Evolutionary conservation across 1,284 basidiomycete species (phyloP), one percentile per base, ranked within the genome.

Genomic region (Ustilago nuda): DNA sequence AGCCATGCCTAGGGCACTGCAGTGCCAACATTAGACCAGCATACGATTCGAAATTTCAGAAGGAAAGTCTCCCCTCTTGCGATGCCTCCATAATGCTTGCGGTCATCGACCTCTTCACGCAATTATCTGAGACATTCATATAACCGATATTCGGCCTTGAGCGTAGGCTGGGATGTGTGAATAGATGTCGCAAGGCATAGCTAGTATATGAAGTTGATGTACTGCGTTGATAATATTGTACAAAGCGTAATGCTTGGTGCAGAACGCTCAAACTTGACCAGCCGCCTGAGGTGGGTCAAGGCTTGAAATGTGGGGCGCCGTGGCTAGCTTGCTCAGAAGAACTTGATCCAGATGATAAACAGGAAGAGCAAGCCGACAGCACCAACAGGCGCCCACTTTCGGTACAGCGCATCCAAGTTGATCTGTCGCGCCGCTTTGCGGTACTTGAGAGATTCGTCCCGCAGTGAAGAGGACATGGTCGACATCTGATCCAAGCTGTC

Each of bases 361-460:
- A 98, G 88, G 75, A 98, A 87, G 32, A 85, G 67, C 35, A 85
- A 61, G 27, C 67, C 77, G 7, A 85, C 67, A 2, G 84, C 84
- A 35, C 82, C 84, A 9, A 84, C 70, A 3, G 96, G 96, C 45
- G 95, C 97, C 87, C 95, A 99, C 86, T 99, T 94, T 73, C 96
- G 91, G 78, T 97, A 87, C 90, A 98, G 91, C 8, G 95, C 94
- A 79, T 97, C 91, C 56, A 96, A 85, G 86, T 98, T 99, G 87
- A 99, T 94, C 84, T 98, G 94, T 76, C 93, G 89, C 32, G 96
- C 95, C 15, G 95, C 94, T 87, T 94, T 96, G 66, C 96, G 91
- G 87, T 99, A 99, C 87, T 94, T 98, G 87, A 97, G 93, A 33
- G 95, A 97, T 87, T 99, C 96, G 61, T 95, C 93, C 56, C 94